These are phyloP conservation scores for Biscogniauxia mediterranea DNA, from an alignment of 2,329 filamentous ascomycete genomes.

Conservation along the genomic window DNA sequence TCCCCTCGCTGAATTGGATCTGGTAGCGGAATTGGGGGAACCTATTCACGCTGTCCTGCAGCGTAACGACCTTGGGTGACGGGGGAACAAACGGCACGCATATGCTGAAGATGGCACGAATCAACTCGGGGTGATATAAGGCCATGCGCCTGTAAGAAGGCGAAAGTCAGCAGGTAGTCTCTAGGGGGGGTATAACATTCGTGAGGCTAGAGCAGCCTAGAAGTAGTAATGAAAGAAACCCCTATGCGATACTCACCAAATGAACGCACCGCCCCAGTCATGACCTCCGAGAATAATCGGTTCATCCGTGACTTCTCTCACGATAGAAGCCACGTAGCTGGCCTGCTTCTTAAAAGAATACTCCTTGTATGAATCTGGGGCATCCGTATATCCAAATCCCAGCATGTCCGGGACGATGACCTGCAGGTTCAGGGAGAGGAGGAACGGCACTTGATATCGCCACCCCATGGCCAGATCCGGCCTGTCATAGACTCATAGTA, in stretches of 20 bases:
- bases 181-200: neutral
- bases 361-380: constrained; percentile 57
- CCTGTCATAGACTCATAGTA: constrained; percentile 56
- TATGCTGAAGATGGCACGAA: constrained; percentile 74
- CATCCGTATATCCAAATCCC: constrained; percentile 77
- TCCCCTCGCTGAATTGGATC: constrained; percentile 70
- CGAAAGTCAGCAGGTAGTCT: neutral
- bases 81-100: constrained; percentile 74
- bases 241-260: constrained; percentile 46
- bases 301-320: constrained; percentile 50
- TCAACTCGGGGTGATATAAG: constrained; percentile 69
- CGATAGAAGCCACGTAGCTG: constrained; percentile 73
- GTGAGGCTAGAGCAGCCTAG: neutral
- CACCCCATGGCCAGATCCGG: constrained; percentile 83
- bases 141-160: constrained; percentile 52
- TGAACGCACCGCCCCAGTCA: constrained; percentile 84
- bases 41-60: constrained; percentile 57
- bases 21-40: constrained; percentile 80
- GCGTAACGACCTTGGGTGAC: constrained; percentile 47
- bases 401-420: constrained; percentile 85
- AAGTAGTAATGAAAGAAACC: neutral
- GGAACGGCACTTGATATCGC: constrained; percentile 81
- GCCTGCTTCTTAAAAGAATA: constrained; percentile 73
- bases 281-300: constrained; percentile 82
- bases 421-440: constrained; percentile 69